Conservation (phyloP, 2,329 filamentous ascomycete species). For the Ceratocystis harringtonii region DNA sequence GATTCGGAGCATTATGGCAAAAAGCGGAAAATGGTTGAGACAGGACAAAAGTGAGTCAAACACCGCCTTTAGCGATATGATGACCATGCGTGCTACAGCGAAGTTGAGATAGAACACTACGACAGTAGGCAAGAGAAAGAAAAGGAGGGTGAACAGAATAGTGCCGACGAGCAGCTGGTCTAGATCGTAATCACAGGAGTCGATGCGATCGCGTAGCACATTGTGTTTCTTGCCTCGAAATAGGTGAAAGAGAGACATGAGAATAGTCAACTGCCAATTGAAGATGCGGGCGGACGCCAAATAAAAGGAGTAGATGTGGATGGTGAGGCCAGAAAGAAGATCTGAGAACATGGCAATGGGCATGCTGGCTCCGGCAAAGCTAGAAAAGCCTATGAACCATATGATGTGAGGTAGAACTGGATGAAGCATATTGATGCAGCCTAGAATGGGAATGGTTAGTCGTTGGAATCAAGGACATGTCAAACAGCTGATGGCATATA, state of each 20-base stretch:
- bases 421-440: slow-evolving; percentile 60
- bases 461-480: not conserved
- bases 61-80: slow-evolving; percentile 80
- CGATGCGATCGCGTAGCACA: slow-evolving; percentile 88
- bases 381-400: slow-evolving; percentile 84
- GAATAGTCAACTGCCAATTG: slow-evolving; percentile 95
- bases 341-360: slow-evolving; percentile 93
- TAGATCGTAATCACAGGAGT: slow-evolving; percentile 96
- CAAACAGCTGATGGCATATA: not conserved
- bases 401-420: slow-evolving; percentile 76
- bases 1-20: slow-evolving; percentile 86
- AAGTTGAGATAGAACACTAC: slow-evolving; percentile 96
- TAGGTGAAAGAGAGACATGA: slow-evolving; percentile 93
- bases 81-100: slow-evolving; percentile 82
- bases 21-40: slow-evolving; percentile 93
- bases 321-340: slow-evolving; percentile 72
- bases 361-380: slow-evolving; percentile 92
- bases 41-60: slow-evolving; percentile 87
- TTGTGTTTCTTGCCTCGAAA: slow-evolving; percentile 98
- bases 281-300: slow-evolving; percentile 92
- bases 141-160: slow-evolving; percentile 87
- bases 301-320: slow-evolving; percentile 98
- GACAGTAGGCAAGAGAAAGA: slow-evolving; percentile 88
- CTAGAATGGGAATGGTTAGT: slow-evolving; percentile 25
- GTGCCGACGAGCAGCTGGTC: slow-evolving; percentile 93